Conservation (phyloP, 148 eudicot genomes). For the Hydrangea macrophylla region DNA sequence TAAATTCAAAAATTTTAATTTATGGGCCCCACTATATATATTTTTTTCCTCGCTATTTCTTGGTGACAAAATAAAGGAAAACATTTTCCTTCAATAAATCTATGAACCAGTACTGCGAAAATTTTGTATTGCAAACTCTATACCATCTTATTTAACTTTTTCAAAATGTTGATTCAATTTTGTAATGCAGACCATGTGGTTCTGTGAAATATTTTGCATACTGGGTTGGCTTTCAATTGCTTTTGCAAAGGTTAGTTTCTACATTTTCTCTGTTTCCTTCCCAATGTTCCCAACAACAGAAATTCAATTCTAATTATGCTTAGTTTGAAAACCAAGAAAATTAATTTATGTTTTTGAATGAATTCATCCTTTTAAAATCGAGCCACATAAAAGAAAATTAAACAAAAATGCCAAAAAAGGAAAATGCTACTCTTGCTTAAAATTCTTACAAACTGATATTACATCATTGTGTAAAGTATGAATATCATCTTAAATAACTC, state of each 20-base stretch:
- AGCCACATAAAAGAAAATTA: not conserved
- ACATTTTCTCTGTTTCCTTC: not conserved
- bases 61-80: too few relatives aligned
- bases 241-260: constrained; percentile 38
- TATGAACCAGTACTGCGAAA: too few relatives aligned
- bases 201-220: constrained; percentile 30
- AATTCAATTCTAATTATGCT: not conserved
- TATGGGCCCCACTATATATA: too few relatives aligned
- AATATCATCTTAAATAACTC: too few relatives aligned
- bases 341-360: not conserved
- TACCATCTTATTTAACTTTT: not conserved
- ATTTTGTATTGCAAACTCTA: too few relatives aligned
- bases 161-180: not conserved
- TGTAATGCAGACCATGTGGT: constrained; percentile 49
- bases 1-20: too few relatives aligned
- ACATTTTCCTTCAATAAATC: too few relatives aligned
- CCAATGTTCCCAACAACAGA: not conserved
- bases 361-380: not conserved
- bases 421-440: too few relatives aligned
- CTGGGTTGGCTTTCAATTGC: constrained; percentile 46
- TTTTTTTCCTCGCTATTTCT: too few relatives aligned
- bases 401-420: not conserved
- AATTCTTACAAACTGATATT: too few relatives aligned
- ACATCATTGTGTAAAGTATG: too few relatives aligned
- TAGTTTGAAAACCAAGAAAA: not conserved